Percentiles rank a stretch among this genome's conserved stretches.
Evolutionary conservation across 768 basidiomycete genomes (phyloP).

Genomic region (Suillus clintonianus): DNA sequence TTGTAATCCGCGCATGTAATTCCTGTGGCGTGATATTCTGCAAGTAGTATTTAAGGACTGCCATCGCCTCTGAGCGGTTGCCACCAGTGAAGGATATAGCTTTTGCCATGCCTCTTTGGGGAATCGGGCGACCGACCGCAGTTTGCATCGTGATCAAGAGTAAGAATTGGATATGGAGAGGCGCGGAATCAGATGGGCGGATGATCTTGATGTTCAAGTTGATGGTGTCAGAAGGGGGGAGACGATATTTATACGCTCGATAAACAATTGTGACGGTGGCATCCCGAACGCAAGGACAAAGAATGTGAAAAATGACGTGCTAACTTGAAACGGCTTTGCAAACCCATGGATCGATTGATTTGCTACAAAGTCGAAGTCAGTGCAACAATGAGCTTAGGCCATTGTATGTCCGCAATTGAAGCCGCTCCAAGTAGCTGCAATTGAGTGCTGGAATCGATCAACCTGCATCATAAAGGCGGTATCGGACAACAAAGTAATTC

Average conservation of each 20-base stretch:
- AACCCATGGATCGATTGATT: neutral
- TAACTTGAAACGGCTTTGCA: neutral
- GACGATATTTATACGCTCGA: conserved; percentile 2
- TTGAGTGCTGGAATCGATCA: neutral
- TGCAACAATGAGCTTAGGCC: neutral
- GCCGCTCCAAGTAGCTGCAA: neutral
- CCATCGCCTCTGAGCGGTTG: conserved; percentile 12
- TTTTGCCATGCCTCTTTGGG: conserved; percentile 5
- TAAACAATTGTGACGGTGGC: neutral
- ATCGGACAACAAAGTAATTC: neutral
- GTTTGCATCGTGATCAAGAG: conserved; percentile 17
- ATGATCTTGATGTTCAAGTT: conserved; percentile 7
- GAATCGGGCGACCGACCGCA: conserved; percentile 23
- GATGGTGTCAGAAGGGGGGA: conserved; percentile 3
- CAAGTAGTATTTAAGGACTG: conserved; percentile 15
- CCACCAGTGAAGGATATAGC: conserved; percentile 4
- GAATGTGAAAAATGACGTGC: neutral
- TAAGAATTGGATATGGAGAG: conserved; percentile 3
- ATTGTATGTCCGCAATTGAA: neutral
- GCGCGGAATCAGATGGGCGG: conserved; percentile 17
- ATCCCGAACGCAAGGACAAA: neutral
- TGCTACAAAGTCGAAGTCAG: neutral
- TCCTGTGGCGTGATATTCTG: conserved; percentile 18
- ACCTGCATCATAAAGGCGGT: neutral
- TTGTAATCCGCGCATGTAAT: conserved; percentile 11